Base-by-base conservation (phyloP, 352 stramenopile genomes). In the Globisporangium spinosum region DNA sequence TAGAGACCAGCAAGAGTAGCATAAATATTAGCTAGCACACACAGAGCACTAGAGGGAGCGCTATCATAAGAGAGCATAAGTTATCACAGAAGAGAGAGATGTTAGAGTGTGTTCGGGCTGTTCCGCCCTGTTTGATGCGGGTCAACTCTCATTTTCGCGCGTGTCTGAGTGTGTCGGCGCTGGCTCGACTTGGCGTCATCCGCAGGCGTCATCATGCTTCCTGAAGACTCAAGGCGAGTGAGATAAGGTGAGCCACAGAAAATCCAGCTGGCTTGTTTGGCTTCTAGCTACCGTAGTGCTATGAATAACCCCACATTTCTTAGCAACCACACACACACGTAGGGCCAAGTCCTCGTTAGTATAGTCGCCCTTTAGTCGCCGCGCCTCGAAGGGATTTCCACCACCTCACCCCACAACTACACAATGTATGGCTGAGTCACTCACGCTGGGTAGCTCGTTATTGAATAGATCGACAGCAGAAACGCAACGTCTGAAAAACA, bases 11-110 rank as follows among this genome's bases (percentile, higher is more conserved):
- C n/a, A 25, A 29, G 47, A 23, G 47, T 55, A 55, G 47, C 47
- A 55, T 55, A 15, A 55, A 25, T 55, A 55, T 55, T 55, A 55
- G 47, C 38, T 47, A 20, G 38, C 38, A 47, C 38, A 47, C 38
- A 47, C 1, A 47, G 0, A 17, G 12, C 35, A 43, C 35, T 43
- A 43, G 35, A 43, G 35, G 35, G 35, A 43, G 38, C 47, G 53
- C 53, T 56, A 62, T 38, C 20, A 12, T 51, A 59, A 27, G 56
- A 34, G 27, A 43, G 40, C 38, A 47, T 69, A 69, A 69, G 64
- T 64, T 69, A 69, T 69, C 64, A 59, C 55, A 47, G 43, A 10
- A 10, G 35, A 8, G 2, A 12, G 0, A 27, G n/a, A 4, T 55
- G n/a, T 55, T 47, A 20, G 38, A 47, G 38, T 13, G 38, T 47